Base-by-base conservation (phyloP, 202 grass and related monocot genomes). In the Dendrocalamus latiflorus region DNA sequence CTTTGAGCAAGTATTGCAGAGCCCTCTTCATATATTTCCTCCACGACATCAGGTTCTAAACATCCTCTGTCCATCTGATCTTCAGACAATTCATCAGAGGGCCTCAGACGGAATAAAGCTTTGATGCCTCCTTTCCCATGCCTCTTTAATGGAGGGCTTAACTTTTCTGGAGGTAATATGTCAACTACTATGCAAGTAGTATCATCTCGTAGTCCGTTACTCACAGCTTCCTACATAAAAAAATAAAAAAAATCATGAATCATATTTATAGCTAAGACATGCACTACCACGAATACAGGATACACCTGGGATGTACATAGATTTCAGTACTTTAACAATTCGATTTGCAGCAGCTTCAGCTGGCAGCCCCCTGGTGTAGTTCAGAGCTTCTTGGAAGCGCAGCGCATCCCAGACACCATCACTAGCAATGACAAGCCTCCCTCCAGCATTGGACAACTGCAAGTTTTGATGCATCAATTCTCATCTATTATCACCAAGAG, bases 341-440 rank as follows among this genome's bases (percentile, higher is more conserved):
- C 91, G 89, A 90, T 74, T 85, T 25, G 93, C 87, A 79, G 93
- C 95, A 82, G 87, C 79, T 75, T 98, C 95, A 70, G 95, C 93
- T 67, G 91, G 93, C 77, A 98, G 65, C 24, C 95, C 95, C 58
- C 89, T 84, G 30, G 89, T 87, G 81, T 87, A 93, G 83, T 85
- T 91, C 68, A 98, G 87, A 37, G 89, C 87, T 82, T 95, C 87
- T 85, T 98, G 92, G 70, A 88, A 92, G 24, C 55, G 74, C 71
- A 98, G 78, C 4, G 93, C 89, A 87, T 98, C 95, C 95, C 95
- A 98, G 17, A 98, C 93, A 72, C 95, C 95, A 57, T 98, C 95
- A 37, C 95, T 98, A 70, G 95, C 87, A 67, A 98, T n/a, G n/a
- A n/a, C n/a, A n/a, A n/a, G n/a, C n/a, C n/a, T n/a, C n/a, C n/a